These are phyloP conservation scores for Mycena pura DNA, from an alignment of 768 basidiomycete genomes.

Conservation along the genomic window DNA sequence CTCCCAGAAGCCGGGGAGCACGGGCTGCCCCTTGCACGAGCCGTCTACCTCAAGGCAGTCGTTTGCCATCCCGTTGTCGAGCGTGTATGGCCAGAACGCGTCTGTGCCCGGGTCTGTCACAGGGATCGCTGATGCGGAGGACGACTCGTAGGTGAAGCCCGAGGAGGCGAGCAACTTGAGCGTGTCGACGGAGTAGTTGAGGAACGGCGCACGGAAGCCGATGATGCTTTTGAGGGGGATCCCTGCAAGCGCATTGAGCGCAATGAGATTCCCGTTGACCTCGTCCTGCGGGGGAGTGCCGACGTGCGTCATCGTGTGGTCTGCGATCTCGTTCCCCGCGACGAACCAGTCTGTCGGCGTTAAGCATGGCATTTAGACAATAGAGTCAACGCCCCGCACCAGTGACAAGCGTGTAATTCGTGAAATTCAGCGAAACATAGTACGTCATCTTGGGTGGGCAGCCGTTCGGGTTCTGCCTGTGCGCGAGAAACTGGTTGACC, in stretches of 20 bases:
- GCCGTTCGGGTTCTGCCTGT: constrained; percentile 79
- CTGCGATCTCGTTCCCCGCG: constrained; percentile 81
- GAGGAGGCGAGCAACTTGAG: constrained; percentile 60
- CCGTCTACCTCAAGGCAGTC: constrained; percentile 65
- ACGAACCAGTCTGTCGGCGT: constrained; percentile 8
- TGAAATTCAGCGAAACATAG: constrained; percentile 73
- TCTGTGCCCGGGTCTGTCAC: constrained; percentile 73
- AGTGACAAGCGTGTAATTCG: constrained; percentile 78
- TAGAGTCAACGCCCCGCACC: too few species aligned
- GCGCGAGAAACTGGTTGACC: constrained; percentile 76
- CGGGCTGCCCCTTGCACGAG: constrained; percentile 72
- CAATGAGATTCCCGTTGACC: constrained; percentile 79
- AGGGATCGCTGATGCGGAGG: constrained; percentile 62
- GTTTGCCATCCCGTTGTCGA: constrained; percentile 83
- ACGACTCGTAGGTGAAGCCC: constrained; percentile 77
- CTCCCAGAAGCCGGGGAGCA: constrained; percentile 83
- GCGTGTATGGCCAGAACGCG: constrained; percentile 84
- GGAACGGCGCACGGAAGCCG: constrained; percentile 82
- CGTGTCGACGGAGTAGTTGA: constrained; percentile 70
- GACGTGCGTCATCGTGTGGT: constrained; percentile 87
- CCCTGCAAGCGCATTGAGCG: constrained; percentile 79
- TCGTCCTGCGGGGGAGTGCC: constrained; percentile 67
- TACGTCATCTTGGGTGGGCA: constrained; percentile 80
- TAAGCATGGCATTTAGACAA: too few species aligned
- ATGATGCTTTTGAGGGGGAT: constrained; percentile 68